Conservation (phyloP, 208 protist genomes). For the Leishmania arabica region DNA sequence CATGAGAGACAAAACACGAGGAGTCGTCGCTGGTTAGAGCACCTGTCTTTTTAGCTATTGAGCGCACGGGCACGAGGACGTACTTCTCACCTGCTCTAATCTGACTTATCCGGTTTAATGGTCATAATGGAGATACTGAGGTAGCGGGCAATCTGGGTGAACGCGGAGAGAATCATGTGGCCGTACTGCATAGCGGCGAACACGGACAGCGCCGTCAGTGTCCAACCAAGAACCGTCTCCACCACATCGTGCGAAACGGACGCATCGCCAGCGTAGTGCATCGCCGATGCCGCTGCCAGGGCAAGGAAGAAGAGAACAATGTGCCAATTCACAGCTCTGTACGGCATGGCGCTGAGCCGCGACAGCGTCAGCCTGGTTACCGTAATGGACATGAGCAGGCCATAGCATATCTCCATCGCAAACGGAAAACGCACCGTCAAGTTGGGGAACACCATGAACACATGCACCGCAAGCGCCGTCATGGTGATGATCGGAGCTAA, state of each 20-base stretch:
- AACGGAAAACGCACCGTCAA: slow-evolving; percentile 62
- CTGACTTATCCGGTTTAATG: slow-evolving; percentile 48
- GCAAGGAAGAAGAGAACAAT: slow-evolving; percentile 34
- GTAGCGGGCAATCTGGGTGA: slow-evolving; percentile 52
- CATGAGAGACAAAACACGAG: neutral
- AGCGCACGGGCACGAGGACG: neutral
- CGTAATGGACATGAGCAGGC: slow-evolving; percentile 67
- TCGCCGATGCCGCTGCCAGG: slow-evolving; percentile 25
- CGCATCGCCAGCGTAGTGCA: slow-evolving; percentile 33
- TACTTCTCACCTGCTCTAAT: slow-evolving; percentile 10
- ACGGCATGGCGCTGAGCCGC: slow-evolving; percentile 79
- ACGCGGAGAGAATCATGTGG: slow-evolving; percentile 74
- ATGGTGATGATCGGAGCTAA: slow-evolving; percentile 49
- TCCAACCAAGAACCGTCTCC: slow-evolving; percentile 38
- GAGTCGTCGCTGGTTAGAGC: no score
- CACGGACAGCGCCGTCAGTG: slow-evolving; percentile 39
- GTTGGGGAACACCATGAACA: slow-evolving; percentile 46
- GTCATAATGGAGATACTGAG: slow-evolving; percentile 66
- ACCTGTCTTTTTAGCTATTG: neutral
- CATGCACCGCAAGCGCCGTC: slow-evolving; percentile 45
- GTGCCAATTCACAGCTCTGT: slow-evolving; percentile 49
- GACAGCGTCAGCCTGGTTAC: slow-evolving; percentile 80
- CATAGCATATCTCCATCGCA: slow-evolving; percentile 80
- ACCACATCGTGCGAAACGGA: slow-evolving; percentile 15
- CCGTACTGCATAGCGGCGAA: slow-evolving; percentile 60